Conservation (phyloP, 2,329 filamentous ascomycete species). For the Pezicula neosporulosa region DNA sequence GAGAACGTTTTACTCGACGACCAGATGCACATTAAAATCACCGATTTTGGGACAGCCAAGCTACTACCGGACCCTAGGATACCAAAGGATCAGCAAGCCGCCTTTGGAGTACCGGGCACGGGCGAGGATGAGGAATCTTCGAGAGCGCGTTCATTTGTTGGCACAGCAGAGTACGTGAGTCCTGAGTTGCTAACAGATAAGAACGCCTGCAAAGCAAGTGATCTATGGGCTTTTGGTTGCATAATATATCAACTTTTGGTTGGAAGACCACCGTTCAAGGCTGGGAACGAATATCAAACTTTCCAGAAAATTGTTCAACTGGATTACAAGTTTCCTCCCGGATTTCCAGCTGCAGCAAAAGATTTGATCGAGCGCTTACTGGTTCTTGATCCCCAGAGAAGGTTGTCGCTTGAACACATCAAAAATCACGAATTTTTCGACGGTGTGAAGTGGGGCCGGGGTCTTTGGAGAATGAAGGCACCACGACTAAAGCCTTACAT, state of each 20-base stretch:
- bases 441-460: slow-evolving; percentile 78
- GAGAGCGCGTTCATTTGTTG: slow-evolving; percentile 90
- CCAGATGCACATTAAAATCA: slow-evolving; percentile 98
- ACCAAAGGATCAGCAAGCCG: slow-evolving; percentile 22
- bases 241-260: slow-evolving; percentile 94
- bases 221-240: slow-evolving; percentile 97
- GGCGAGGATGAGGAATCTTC: slow-evolving; percentile 52
- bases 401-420: slow-evolving; percentile 91
- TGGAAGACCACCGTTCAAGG: slow-evolving; percentile 97
- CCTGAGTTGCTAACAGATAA: slow-evolving; percentile 96
- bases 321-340: slow-evolving; percentile 88
- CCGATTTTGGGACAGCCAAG: slow-evolving; percentile 98
- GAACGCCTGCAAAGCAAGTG: slow-evolving; percentile 94
- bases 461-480: slow-evolving; percentile 85
- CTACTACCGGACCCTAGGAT: slow-evolving; percentile 62
- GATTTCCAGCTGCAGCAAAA: slow-evolving; percentile 80
- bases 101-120: slow-evolving; percentile 37
- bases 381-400: slow-evolving; percentile 79
- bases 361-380: slow-evolving; percentile 89
- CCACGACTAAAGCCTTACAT: slow-evolving; percentile 82
- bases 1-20: slow-evolving; percentile 95
- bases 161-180: slow-evolving; percentile 96
- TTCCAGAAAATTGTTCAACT: slow-evolving; percentile 97
- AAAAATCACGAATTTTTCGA: slow-evolving; percentile 96
- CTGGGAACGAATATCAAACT: slow-evolving; percentile 89